Conservation (phyloP, 805 yeast genomes). For the Candida tammaniensis region DNA sequence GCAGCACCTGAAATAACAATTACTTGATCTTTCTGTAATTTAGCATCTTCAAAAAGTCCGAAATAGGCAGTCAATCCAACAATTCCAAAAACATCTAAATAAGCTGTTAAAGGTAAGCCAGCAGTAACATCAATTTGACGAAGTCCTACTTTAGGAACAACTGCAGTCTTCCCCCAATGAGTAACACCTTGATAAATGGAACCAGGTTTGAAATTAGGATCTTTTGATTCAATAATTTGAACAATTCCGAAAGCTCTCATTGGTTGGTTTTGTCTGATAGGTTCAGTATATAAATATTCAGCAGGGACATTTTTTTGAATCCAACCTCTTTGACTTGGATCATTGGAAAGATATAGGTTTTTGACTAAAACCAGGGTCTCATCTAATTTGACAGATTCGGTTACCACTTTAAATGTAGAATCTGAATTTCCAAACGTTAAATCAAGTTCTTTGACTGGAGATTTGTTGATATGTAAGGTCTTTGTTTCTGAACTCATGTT, state of each 20-base stretch:
- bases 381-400: constrained; percentile 15
- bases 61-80: constrained; percentile 32
- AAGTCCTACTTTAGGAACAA: constrained; percentile 15
- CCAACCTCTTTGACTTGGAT: constrained; percentile 37
- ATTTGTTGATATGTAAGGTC: constrained; percentile 16
- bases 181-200: constrained; percentile 20
- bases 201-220: constrained; percentile 21
- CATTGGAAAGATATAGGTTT: constrained; percentile 29
- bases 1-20: constrained; percentile 31
- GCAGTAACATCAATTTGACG: constrained; percentile 14
- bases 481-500: constrained; percentile 3
- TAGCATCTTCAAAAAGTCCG: constrained; percentile 33
- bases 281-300: constrained; percentile 20
- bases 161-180: constrained; percentile 23
- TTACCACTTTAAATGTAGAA: constrained; percentile 29
- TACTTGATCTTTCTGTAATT: constrained; percentile 18
- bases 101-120: constrained; percentile 21
- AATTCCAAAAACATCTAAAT: constrained; percentile 23
- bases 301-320: constrained; percentile 26
- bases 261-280: constrained; percentile 20
- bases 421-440: constrained; percentile 17
- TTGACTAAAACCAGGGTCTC: constrained; percentile 28
- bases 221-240: constrained; percentile 24
- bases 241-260: constrained; percentile 22
- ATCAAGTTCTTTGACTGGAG: constrained; percentile 20